A percentile compares a stretch with the other conserved stretches of the same genome.
phyloP scores from a whole-genome alignment of 2,329 filamentous ascomycete species.

The Aureobasidium uvarum region DNA sequence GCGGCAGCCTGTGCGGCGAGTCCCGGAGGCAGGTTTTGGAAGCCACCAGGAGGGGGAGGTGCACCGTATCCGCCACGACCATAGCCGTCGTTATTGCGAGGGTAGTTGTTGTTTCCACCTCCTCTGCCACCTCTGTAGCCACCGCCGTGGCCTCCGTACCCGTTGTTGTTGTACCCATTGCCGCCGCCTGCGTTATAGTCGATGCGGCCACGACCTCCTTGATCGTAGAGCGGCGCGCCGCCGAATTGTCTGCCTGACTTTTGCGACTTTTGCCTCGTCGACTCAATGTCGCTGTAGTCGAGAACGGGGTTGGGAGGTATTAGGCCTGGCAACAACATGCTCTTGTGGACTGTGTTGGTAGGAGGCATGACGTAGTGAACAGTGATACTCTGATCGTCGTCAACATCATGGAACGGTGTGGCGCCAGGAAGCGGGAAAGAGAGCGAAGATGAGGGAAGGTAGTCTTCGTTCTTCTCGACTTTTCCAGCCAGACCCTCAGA shows the following conservation, averaged over 20 bases:
- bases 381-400: slow-evolving; percentile 84
- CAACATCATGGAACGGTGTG: slow-evolving; percentile 65
- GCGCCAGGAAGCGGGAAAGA: slow-evolving; percentile 70
- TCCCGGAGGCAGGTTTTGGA: slow-evolving; percentile 37
- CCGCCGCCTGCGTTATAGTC: slow-evolving; percentile 23
- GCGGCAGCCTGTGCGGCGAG: slow-evolving; percentile 39
- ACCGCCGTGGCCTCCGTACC: slow-evolving; percentile 29
- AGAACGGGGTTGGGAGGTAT: slow-evolving; percentile 70
- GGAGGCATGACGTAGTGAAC: slow-evolving; percentile 83
- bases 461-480: slow-evolving; percentile 76
- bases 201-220: slow-evolving; percentile 43
- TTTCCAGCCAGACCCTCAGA: slow-evolving; percentile 78
- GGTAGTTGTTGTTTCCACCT: slow-evolving; percentile 29
- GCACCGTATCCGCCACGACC: slow-evolving; percentile 24
- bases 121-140: slow-evolving; percentile 29
- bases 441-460: slow-evolving; percentile 81
- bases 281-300: slow-evolving; percentile 71
- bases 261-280: slow-evolving; percentile 64
- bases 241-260: slow-evolving; percentile 68
- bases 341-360: slow-evolving; percentile 75
- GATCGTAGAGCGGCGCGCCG: slow-evolving; percentile 60
- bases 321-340: slow-evolving; percentile 85
- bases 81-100: slow-evolving; percentile 28
- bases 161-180: slow-evolving; percentile 30
- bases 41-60: slow-evolving; percentile 32